These are phyloP conservation scores for Myrica gale DNA, from an alignment of 306 rosid genomes.

Conservation along the genomic window DNA sequence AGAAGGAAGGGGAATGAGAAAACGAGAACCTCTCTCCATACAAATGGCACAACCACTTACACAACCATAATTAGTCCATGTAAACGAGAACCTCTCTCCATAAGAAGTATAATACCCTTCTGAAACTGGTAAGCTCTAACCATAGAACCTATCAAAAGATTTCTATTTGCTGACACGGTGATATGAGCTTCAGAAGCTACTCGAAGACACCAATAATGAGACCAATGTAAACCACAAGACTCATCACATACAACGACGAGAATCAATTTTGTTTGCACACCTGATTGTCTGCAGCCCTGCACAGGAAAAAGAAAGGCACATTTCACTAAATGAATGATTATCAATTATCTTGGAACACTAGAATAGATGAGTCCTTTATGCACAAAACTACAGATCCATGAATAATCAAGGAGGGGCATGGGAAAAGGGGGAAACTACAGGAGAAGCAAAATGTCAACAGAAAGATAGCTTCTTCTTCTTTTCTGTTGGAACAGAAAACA, in stretches of 20 bases:
- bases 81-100: neutral
- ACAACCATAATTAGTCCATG: too few species aligned
- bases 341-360: neutral
- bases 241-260: neutral
- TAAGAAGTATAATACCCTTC: neutral
- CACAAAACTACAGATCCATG: neutral
- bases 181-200: neutral
- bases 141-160: neutral
- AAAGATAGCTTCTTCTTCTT: neutral
- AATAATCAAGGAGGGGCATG: neutral
- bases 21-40: neutral
- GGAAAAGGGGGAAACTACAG: neutral
- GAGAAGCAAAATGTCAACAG: neutral
- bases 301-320: constrained; percentile 28
- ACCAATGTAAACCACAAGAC: neutral
- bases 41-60: too few species aligned
- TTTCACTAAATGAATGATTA: constrained; percentile 29
- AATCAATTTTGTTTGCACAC: constrained; percentile 35
- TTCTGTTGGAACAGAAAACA: too few species aligned
- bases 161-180: neutral
- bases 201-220: neutral
- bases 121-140: neutral
- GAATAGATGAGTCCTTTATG: neutral
- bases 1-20: neutral
- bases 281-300: constrained; percentile 98